phyloP scores from a whole-genome alignment of 768 basidiomycete genomes.

The Russula vinacea region DNA sequence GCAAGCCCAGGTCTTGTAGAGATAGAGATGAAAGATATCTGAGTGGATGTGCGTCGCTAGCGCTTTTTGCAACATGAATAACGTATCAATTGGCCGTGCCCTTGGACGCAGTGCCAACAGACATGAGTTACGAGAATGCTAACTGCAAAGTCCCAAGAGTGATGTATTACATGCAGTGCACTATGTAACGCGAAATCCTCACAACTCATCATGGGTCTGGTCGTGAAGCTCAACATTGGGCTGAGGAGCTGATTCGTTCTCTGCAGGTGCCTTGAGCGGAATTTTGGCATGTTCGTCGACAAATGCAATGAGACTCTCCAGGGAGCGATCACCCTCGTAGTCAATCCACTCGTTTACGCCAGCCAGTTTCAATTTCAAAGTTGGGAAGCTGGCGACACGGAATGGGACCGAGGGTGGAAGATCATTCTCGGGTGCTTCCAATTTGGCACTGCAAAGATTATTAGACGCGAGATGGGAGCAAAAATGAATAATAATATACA shows the following conservation, averaged over 20 bases:
- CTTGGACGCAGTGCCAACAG: no score
- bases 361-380: slow-evolving; percentile 93
- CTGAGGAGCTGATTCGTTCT: slow-evolving; percentile 33
- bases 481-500: slow-evolving; percentile 48
- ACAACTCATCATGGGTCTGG: slow-evolving; percentile 30
- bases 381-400: slow-evolving; percentile 87
- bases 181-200: slow-evolving; percentile 5
- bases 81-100: no score
- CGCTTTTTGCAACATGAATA: not conserved
- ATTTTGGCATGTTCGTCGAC: slow-evolving; percentile 80
- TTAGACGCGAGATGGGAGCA: slow-evolving; percentile 24
- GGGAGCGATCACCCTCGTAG: slow-evolving; percentile 87
- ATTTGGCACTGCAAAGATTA: slow-evolving; percentile 66
- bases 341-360: slow-evolving; percentile 84
- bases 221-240: slow-evolving; percentile 31
- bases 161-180: slow-evolving; percentile 2
- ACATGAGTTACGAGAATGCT: not conserved
- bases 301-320: slow-evolving; percentile 83
- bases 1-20: not conserved
- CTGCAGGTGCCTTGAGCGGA: slow-evolving; percentile 46
- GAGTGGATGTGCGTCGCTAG: not conserved
- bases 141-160: not conserved
- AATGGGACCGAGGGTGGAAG: slow-evolving; percentile 85
- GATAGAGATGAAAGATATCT: not conserved
- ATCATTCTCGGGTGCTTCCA: slow-evolving; percentile 97